These are phyloP conservation scores for Phytophthora uliginosa DNA, from an alignment of 352 stramenopile species.

Conservation along the genomic window DNA sequence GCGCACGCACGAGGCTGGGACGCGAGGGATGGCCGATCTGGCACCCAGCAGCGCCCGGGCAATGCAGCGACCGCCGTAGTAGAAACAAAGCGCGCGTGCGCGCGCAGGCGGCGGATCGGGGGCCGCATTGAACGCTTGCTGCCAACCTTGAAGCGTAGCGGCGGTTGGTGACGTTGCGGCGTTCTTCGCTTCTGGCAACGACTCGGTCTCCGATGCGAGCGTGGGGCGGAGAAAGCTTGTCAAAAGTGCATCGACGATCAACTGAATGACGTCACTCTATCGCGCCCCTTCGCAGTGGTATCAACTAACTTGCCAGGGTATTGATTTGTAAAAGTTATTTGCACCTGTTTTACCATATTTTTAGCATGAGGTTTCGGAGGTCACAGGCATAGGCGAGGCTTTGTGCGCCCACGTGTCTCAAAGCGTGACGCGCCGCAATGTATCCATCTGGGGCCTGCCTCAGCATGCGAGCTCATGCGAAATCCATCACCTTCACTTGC, in stretches of 20 bases:
- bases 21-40: constrained; percentile 10
- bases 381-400: neutral
- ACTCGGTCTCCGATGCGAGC: neutral
- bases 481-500: too few species aligned
- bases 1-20: constrained; percentile 1
- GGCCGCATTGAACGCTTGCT: too few species aligned
- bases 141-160: too few species aligned
- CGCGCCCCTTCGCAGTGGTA: neutral
- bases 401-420: neutral
- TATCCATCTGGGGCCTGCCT: neutral
- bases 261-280: neutral
- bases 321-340: too few species aligned
- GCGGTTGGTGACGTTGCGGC: neutral
- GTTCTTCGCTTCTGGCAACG: too few species aligned
- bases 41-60: neutral
- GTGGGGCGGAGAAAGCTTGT: neutral
- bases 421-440: neutral
- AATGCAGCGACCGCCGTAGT: neutral
- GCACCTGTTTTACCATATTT: too few species aligned
- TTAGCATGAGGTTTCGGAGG: neutral
- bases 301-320: neutral
- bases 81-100: neutral
- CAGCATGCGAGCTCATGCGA: neutral
- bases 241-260: neutral
- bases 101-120: too few species aligned